Base-by-base conservation (phyloP, 2,329 filamentous ascomycete species). In the Peltaster fructicola region DNA sequence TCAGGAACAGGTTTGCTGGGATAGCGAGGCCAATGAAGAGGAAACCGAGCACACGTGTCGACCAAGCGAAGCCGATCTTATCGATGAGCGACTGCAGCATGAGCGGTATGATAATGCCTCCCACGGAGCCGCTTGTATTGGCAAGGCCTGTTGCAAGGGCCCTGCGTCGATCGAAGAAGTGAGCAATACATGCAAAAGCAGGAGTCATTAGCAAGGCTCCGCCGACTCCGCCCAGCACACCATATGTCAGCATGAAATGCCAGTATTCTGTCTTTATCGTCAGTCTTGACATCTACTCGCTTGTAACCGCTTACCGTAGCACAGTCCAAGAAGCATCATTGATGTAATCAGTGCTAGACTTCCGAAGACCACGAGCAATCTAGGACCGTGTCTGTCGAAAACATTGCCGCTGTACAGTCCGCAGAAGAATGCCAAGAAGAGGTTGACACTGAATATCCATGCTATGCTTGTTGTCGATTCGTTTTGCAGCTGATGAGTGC, bases 161-260 rank as follows among this genome's bases (percentile, higher is more conserved):
- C 11, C 82, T 70, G 24, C 71, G 69, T 3, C 53, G 54, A 19
- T 69, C 64, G 61, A 92, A 93, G 57, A 69, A 91, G 47, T 91
- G 81, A 1, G 77, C 76, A 5, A 91, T 63, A 2, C 75, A 68
- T 1, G 76, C 69, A 32, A 91, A 65, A 15, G 75, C 73, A 0
- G 81, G 80, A 0, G 79, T 90, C 50, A 88, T 88, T 30, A 91
- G 63, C 15, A 88, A 59, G 1, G 78, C 79, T 1, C 69, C 71
- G 6, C 73, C 76, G 2, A 78, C 38, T 14, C 81, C 82, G 26
- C 67, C 68, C 4, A 88, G 50, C 3, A 91, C 46, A 4, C 79
- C 78, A 40, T 84, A 82, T 3, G 68, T 63, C 13, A 91, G 54
- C 12, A 41, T 26, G 19, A 41, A 41, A 13, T 41, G 36, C 26